Conservation (phyloP, 176 grass and related monocot genomes). For the Eragrostis curvula region DNA sequence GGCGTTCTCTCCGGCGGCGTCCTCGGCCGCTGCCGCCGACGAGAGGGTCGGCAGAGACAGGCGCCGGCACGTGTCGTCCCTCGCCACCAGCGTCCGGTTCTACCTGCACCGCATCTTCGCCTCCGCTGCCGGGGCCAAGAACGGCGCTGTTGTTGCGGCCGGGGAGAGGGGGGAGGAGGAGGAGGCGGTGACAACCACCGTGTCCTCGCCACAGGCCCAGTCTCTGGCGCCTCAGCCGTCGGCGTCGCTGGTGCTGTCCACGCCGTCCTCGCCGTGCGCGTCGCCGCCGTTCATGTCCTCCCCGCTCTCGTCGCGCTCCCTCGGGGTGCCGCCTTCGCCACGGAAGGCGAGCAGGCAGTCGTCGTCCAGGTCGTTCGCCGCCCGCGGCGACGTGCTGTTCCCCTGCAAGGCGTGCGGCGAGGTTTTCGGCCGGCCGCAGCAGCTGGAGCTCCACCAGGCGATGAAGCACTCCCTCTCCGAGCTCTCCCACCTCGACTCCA, state of each 20-base stretch:
- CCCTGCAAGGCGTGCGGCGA: slow-evolving; percentile 81
- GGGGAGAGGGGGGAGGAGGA: slow-evolving; percentile 23
- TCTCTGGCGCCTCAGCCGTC: slow-evolving; percentile 33
- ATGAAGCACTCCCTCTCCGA: slow-evolving; percentile 79
- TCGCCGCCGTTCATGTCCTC: slow-evolving; percentile 47
- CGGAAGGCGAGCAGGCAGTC: slow-evolving; percentile 44
- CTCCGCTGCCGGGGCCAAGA: slow-evolving; percentile 14
- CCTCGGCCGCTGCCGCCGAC: slow-evolving; percentile 3
- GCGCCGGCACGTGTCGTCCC: slow-evolving; percentile 41
- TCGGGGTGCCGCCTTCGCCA: slow-evolving; percentile 28
- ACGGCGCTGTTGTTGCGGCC: neutral
- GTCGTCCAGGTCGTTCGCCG: slow-evolving; percentile 54
- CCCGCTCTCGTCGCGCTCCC: slow-evolving; percentile 38
- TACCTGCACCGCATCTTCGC: slow-evolving; percentile 63
- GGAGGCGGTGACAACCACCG: slow-evolving; percentile 1
- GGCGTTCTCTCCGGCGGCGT: slow-evolving; percentile 37
- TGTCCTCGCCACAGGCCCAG: slow-evolving; percentile 25
- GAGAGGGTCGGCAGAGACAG: neutral
- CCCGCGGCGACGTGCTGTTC: slow-evolving; percentile 51
- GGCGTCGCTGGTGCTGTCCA: slow-evolving; percentile 46
- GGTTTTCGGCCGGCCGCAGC: slow-evolving; percentile 67
- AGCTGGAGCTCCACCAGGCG: slow-evolving; percentile 78
- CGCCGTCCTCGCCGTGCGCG: slow-evolving; percentile 47
- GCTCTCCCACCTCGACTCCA: slow-evolving; percentile 66
- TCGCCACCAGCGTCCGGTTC: slow-evolving; percentile 44